Evolutionary conservation across 2,329 filamentous ascomycete genomes (phyloP), one percentile per base, ranked within the genome.

Genomic region (Macrophomina phaseolina): DNA sequence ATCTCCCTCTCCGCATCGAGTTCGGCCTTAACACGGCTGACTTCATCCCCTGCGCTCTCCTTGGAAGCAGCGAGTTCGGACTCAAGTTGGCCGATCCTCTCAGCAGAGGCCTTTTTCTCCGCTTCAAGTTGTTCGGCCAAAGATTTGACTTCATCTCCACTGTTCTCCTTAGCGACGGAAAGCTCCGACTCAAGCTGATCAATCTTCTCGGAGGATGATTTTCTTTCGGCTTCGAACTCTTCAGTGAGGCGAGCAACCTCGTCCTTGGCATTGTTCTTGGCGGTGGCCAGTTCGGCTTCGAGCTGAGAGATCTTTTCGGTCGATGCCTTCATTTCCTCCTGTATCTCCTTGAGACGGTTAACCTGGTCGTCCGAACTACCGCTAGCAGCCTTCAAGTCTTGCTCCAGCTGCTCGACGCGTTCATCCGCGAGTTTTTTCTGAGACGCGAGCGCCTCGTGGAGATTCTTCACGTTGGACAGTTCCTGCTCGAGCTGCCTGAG

Each of bases 11-110:
- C 46, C 3, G 48, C 32, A 5, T 67, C 56, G 3, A 62, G 65
- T 30, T 67, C 56, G 7, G 23, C 40, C 30, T 61, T 62, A 18
- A 46, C 46, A 9, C 58, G 58, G 48, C 49, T 38, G 12, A 63
- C n/a, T 30, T 67, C 56, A 4, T 61, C 65, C 12, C 30, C 30
- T 2, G 56, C n/a, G 65, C 40, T 60, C 14, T 62, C 65, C 36
- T 45, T 63, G 30, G 65, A 45, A 34, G 56, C n/a, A 0, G 49
- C n/a, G 5, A 67, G 65, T n/a, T 67, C 65, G 12, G 49, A 51
- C 49, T 62, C 65, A 18, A 67, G 56, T 38, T 63, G 56, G 40
- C 36, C 30, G 32, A 61, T 66, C 55, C 61, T 66, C n/a, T 66
- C 64, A n/a, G 64, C 45, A 28, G 65, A 53, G 12, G 58, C 38